Conservation (phyloP, 352 stramenopile species). For the Aphanomyces stellatus region DNA sequence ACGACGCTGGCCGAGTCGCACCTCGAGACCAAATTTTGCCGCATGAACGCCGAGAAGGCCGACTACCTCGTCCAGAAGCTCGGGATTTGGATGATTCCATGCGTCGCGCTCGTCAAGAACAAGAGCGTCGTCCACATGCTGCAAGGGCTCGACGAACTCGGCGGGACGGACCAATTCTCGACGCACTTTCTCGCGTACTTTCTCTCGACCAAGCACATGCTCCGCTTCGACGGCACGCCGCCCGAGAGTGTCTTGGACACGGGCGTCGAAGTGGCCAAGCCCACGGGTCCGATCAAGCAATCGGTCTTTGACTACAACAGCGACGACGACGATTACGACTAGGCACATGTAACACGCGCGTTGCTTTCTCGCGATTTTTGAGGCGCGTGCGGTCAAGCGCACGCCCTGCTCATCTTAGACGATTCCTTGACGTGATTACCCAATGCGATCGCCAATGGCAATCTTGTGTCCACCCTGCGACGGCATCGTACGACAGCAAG, state of each 20-base stretch:
- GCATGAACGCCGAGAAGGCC: constrained; percentile 94
- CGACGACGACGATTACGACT: constrained; percentile 21
- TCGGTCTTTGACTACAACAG: constrained; percentile 20
- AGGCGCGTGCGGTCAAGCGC: no score
- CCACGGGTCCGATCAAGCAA: constrained; percentile 27
- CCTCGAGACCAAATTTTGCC: constrained; percentile 92
- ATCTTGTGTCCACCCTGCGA: no score
- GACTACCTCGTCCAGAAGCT: constrained; percentile 96
- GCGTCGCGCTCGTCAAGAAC: constrained; percentile 91
- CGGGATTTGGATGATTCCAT: constrained; percentile 94
- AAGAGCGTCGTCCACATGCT: constrained; percentile 96
- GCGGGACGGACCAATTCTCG: constrained; percentile 90
- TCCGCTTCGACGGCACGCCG: constrained; percentile 92
- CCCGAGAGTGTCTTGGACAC: constrained; percentile 53
- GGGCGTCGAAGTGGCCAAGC: constrained; percentile 48
- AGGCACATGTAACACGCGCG: background rate
- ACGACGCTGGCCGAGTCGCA: constrained; percentile 83
- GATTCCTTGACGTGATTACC: no score
- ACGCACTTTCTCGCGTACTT: constrained; percentile 89
- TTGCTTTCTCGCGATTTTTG: no score
- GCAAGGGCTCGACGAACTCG: constrained; percentile 92
- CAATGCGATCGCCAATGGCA: no score
- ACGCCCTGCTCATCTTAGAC: no score
- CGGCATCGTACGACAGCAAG: no score
- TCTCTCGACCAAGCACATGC: constrained; percentile 87